Evolutionary conservation across 2,329 filamentous ascomycete genomes (phyloP).

Genomic region (Hymenoscyphus scutula): DNA sequence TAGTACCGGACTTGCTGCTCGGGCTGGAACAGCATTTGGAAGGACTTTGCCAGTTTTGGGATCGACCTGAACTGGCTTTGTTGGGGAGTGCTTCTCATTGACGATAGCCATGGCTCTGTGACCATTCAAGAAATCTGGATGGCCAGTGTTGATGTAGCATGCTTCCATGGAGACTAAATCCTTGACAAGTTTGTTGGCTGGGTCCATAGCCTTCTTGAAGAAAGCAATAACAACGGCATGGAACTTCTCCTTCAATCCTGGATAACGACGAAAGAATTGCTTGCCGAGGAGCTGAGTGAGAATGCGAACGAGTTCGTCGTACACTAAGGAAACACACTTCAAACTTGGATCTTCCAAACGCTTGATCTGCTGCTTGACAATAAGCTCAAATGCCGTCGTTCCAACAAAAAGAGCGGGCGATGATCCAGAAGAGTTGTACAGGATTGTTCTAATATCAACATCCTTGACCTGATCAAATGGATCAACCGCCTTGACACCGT

Average conservation of each 20-base stretch:
- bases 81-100: constrained; percentile 80
- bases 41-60: constrained; percentile 98
- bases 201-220: constrained; percentile 98
- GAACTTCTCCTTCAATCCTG: constrained; percentile 94
- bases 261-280: constrained; percentile 87
- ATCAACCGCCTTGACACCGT: constrained; percentile 95
- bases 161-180: constrained; percentile 95
- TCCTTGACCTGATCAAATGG: constrained; percentile 98
- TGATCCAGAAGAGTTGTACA: constrained; percentile 99
- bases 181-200: constrained; percentile 92
- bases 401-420: constrained; percentile 96
- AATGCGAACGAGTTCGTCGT: constrained; percentile 95
- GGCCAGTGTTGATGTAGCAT: constrained; percentile 97
- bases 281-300: constrained; percentile 86
- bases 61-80: constrained; percentile 90
- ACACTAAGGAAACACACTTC: constrained; percentile 96
- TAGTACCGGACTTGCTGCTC: constrained; percentile 70
- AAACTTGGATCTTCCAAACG: constrained; percentile 91
- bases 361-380: constrained; percentile 98
- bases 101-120: constrained; percentile 98
- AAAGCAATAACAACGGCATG: constrained; percentile 88
- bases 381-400: constrained; percentile 96
- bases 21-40: constrained; percentile 61
- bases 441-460: constrained; percentile 91
- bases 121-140: constrained; percentile 96